A percentile compares a stretch with the other conserved stretches of the same genome.
Conservation (phyloP, 1,284 basidiomycete species). For the Sporisorium scitamineum region DNA sequence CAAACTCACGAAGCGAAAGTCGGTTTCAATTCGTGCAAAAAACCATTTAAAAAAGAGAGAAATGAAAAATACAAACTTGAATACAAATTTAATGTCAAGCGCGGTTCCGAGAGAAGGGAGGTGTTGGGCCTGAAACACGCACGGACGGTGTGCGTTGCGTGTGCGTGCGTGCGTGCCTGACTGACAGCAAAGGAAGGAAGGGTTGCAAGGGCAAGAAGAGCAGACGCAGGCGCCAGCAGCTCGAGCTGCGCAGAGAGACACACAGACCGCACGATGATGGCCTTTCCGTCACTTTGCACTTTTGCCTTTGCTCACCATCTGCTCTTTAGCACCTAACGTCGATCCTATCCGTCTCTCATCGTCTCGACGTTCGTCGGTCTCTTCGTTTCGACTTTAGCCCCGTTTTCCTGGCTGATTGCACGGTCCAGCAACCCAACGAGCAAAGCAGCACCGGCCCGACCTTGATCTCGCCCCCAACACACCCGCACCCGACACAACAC, state of each 20-base stretch:
- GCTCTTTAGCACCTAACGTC: not conserved
- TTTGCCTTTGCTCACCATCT: not conserved
- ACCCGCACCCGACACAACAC: not conserved
- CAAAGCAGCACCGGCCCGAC: not conserved
- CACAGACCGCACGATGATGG: not conserved
- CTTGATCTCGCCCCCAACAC: not conserved
- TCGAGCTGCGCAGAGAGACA: not conserved
- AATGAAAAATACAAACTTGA: not conserved
- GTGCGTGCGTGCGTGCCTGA: conserved; percentile 19
- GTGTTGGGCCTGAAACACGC: conserved; percentile 35
- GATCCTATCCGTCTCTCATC: not conserved
- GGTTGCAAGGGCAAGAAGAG: too few relatives aligned
- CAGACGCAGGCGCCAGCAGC: conserved; percentile 3
- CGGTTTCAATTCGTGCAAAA: not conserved
- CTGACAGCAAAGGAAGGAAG: conserved; percentile 3
- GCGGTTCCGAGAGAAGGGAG: conserved; percentile 2
- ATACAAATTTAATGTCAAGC: not conserved
- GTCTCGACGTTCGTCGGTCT: not conserved
- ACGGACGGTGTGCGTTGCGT: conserved; percentile 37
- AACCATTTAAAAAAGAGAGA: not conserved
- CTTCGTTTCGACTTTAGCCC: not conserved
- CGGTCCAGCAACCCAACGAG: not conserved
- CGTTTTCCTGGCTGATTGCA: not conserved
- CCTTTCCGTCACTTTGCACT: not conserved
- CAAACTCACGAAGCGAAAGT: not conserved